Conservation (phyloP, 2,329 filamentous ascomycete species). For the Ophiocordyceps polyrhachis-furcata region DNA sequence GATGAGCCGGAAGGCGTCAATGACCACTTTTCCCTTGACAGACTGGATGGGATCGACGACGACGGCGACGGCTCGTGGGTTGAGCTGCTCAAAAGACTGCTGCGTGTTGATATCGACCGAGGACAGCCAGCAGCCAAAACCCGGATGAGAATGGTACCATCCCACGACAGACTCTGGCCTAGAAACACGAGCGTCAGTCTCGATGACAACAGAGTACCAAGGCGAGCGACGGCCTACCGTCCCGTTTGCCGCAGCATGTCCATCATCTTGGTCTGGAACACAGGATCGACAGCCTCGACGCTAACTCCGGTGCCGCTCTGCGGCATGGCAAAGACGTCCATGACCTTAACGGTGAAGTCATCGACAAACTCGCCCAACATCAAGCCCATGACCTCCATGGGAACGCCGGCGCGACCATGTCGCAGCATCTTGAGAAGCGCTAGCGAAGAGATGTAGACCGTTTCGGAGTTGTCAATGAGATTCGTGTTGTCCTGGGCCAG, state of each 20-base stretch:
- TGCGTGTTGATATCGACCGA: slow-evolving; percentile 99
- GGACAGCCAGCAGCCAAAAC: slow-evolving; percentile 97
- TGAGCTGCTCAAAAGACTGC: slow-evolving; percentile 98
- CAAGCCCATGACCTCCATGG: slow-evolving; percentile 99
- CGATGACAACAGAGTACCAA: neutral
- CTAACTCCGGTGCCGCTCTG: slow-evolving; percentile 96
- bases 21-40: slow-evolving; percentile 98
- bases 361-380: slow-evolving; percentile 99
- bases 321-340: slow-evolving; percentile 98
- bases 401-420: slow-evolving; percentile 90
- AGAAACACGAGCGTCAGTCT: neutral
- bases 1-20: slow-evolving; percentile 96
- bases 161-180: slow-evolving; percentile 94
- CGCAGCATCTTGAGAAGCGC: slow-evolving; percentile 97
- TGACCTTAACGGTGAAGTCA: slow-evolving; percentile 94
- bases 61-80: slow-evolving; percentile 86
- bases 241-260: slow-evolving; percentile 97
- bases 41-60: slow-evolving; percentile 98
- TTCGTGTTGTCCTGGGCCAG: slow-evolving; percentile 63
- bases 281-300: slow-evolving; percentile 93
- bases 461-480: slow-evolving; percentile 97
- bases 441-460: slow-evolving; percentile 95
- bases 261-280: slow-evolving; percentile 99
- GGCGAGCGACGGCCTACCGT: slow-evolving; percentile 39
- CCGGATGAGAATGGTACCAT: slow-evolving; percentile 99